These are phyloP conservation scores for Paramecium primaurelia DNA, from an alignment of 73 alveolate genomes.

Conservation along the genomic window DNA sequence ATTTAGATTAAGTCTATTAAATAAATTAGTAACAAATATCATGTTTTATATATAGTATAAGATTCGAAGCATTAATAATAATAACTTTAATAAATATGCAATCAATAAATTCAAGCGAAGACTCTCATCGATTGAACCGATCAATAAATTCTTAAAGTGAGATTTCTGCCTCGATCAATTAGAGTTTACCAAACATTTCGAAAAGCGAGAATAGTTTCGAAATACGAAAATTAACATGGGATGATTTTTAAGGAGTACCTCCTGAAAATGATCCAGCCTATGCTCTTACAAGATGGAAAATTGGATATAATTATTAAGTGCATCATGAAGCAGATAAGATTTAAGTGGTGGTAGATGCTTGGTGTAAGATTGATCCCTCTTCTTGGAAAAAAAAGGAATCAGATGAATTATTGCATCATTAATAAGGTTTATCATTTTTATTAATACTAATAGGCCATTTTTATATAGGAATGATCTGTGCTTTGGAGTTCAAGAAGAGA, in stretches of 20 bases:
- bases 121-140: not conserved
- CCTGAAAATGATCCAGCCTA: not conserved
- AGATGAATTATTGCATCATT: not conserved
- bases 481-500: slow-evolving; percentile 8
- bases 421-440: not conserved
- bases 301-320: slow-evolving; percentile 35
- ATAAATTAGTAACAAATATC: too few relatives aligned
- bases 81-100: not conserved
- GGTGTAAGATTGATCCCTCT: slow-evolving; percentile 45
- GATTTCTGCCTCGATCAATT: not conserved
- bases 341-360: not conserved
- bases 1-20: too few relatives aligned
- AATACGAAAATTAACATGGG: slow-evolving; percentile 42
- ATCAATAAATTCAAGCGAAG: not conserved
- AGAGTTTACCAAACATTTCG: not conserved
- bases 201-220: not conserved
- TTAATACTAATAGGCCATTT: not conserved
- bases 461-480: slow-evolving; percentile 45
- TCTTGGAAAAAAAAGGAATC: not conserved
- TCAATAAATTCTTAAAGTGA: not conserved
- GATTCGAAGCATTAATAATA: too few relatives aligned
- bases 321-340: not conserved
- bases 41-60: too few relatives aligned
- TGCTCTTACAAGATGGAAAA: slow-evolving; percentile 25
- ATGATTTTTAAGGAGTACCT: slow-evolving; percentile 36